These are phyloP conservation scores for Rhodotorula sp. DNA, from an alignment of 1,284 basidiomycete species.

Conservation along the genomic window DNA sequence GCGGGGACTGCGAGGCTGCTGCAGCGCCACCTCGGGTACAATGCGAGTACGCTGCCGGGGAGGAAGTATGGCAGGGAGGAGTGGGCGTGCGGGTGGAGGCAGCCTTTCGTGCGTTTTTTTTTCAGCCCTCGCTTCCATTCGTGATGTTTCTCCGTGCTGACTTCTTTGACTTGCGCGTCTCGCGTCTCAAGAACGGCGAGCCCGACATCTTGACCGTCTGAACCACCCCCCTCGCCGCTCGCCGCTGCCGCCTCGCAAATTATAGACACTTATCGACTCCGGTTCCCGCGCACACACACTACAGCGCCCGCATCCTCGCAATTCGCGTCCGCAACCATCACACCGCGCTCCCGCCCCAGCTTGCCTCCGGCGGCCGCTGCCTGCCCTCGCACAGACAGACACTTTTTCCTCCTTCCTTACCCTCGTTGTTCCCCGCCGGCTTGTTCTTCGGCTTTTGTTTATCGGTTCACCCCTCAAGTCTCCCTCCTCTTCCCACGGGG, in stretches of 20 bases:
- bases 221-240: too few species aligned
- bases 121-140: background rate
- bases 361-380: too few species aligned
- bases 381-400: too few species aligned
- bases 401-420: too few species aligned
- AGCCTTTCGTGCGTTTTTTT: constrained; percentile 35
- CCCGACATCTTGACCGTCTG: constrained; percentile 32
- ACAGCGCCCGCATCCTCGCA: background rate
- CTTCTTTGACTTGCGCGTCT: background rate
- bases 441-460: too few species aligned
- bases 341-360: too few species aligned
- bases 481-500: too few species aligned
- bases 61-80: constrained; percentile 35
- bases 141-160: background rate
- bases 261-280: background rate
- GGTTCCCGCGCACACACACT: background rate
- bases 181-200: constrained; percentile 39
- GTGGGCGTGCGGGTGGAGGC: constrained; percentile 37
- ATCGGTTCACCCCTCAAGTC: too few species aligned
- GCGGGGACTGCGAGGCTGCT: constrained; percentile 26
- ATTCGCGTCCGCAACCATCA: background rate
- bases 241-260: too few species aligned
- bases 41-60: constrained; percentile 33
- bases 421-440: too few species aligned
- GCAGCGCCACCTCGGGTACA: constrained; percentile 31